These are phyloP conservation scores for Phytophthora sp. DNA, from an alignment of 352 stramenopile species.

Conservation along the genomic window DNA sequence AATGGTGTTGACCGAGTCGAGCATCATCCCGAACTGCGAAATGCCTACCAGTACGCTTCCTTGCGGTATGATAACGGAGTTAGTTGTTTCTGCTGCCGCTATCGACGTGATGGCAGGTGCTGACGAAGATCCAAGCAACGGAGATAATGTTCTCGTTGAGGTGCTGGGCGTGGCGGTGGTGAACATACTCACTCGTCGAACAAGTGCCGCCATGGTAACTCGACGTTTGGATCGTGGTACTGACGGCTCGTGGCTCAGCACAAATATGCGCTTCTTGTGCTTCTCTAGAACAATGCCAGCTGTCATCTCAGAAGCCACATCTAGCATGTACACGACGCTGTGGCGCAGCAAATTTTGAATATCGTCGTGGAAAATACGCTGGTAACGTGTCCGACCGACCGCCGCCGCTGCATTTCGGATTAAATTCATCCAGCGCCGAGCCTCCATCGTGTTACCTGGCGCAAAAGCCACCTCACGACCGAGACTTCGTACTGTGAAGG, in stretches of 20 bases:
- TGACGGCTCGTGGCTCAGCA: constrained; percentile 55
- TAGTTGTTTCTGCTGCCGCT: constrained; percentile 3
- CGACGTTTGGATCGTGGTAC: constrained; percentile 4
- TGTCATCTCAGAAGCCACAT: constrained; percentile 30
- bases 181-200: constrained; percentile 30
- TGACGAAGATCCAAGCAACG: constrained; percentile 6
- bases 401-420: constrained; percentile 39
- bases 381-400: constrained; percentile 39
- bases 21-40: constrained; percentile 62
- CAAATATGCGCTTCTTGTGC: constrained; percentile 65
- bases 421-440: constrained; percentile 54
- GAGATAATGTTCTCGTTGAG: constrained; percentile 16
- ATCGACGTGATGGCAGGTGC: constrained; percentile 4
- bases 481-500: constrained; percentile 58
- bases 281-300: constrained; percentile 60
- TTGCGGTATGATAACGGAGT: constrained; percentile 42
- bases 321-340: constrained; percentile 61
- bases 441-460: constrained; percentile 41
- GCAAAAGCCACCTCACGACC: constrained; percentile 56
- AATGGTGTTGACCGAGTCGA: constrained; percentile 75
- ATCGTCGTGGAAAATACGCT: constrained; percentile 63
- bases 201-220: constrained; percentile 30
- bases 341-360: constrained; percentile 45
- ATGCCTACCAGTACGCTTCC: constrained; percentile 66
- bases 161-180: constrained; percentile 17